A percentile compares a stretch with the other conserved stretches of the same genome.
These are phyloP conservation scores for Pichia sp. DNA, from an alignment of 1,139 yeast genomes.

Conservation along the genomic window DNA sequence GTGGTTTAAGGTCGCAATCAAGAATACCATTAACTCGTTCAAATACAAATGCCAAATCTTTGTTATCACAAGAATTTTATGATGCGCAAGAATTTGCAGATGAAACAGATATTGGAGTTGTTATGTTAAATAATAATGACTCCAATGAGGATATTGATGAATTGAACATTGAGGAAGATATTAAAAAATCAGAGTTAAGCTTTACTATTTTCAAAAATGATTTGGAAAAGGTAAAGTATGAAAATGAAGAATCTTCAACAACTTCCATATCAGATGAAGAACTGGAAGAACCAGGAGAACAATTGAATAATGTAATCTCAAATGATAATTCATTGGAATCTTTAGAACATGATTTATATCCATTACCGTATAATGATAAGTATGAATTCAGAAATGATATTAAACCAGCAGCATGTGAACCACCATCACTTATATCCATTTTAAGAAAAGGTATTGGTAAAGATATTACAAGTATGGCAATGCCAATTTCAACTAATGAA, in stretches of 20 bases:
- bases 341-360: constrained; percentile 39
- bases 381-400: constrained; percentile 56
- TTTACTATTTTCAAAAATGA: not conserved
- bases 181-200: not conserved
- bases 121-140: constrained; percentile 25
- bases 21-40: constrained; percentile 23
- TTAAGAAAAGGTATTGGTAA: constrained; percentile 89
- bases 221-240: not conserved
- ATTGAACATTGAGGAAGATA: not conserved
- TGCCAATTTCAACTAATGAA: constrained; percentile 94
- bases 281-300: constrained; percentile 12
- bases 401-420: constrained; percentile 54
- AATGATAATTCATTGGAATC: not conserved
- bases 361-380: constrained; percentile 45
- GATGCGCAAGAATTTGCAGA: constrained; percentile 62
- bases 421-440: constrained; percentile 76
- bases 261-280: constrained; percentile 20
- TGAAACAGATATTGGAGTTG: constrained; percentile 29
- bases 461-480: constrained; percentile 76
- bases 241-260: constrained; percentile 3
- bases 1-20: constrained; percentile 18
- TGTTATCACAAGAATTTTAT: constrained; percentile 48
- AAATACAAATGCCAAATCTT: constrained; percentile 27
- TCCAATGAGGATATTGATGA: not conserved
- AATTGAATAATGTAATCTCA: not conserved